Evolutionary conservation across 2,329 filamentous ascomycete species (phyloP).

Genomic region (Penicillium sp.): DNA sequence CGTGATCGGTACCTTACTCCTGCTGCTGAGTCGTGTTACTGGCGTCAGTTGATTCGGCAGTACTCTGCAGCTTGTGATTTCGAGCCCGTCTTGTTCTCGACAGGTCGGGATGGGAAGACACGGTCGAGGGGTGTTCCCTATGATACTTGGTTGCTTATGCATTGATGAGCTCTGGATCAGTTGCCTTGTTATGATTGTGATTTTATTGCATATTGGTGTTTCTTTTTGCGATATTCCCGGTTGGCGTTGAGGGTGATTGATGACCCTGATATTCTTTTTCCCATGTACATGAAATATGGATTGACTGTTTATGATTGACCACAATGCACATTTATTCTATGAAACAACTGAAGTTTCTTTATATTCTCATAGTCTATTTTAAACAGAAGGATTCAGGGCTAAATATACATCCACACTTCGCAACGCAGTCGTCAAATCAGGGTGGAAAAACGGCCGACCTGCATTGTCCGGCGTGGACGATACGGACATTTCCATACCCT

Average conservation of each 20-base stretch:
- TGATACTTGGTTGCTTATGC: slow-evolving; percentile 43
- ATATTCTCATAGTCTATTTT: not conserved
- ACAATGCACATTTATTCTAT: not conserved
- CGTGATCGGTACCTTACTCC: slow-evolving; percentile 56
- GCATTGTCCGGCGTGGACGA: slow-evolving; percentile 51
- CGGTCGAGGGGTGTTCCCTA: slow-evolving; percentile 39
- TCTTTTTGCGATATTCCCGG: not conserved
- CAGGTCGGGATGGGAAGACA: slow-evolving; percentile 30
- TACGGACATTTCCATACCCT: not conserved
- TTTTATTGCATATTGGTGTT: slow-evolving; percentile 1
- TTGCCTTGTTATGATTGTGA: not conserved
- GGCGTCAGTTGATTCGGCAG: slow-evolving; percentile 48
- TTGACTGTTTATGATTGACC: not conserved
- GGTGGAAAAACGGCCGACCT: slow-evolving; percentile 83
- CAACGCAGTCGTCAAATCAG: slow-evolving; percentile 80
- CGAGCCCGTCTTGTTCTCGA: slow-evolving; percentile 39
- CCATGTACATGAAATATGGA: not conserved
- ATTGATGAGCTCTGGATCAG: slow-evolving; percentile 3
- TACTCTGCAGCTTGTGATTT: slow-evolving; percentile 44
- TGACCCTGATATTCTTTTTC: not conserved
- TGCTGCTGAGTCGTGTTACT: slow-evolving; percentile 57
- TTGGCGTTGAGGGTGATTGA: slow-evolving; percentile 1
- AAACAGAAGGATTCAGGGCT: not conserved
- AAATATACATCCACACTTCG: slow-evolving; percentile 60
- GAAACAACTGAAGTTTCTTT: too few relatives aligned